Evolutionary conservation across 371 early-diverging fungal genomes (phyloP).

Genomic region (Smittium culicis): DNA sequence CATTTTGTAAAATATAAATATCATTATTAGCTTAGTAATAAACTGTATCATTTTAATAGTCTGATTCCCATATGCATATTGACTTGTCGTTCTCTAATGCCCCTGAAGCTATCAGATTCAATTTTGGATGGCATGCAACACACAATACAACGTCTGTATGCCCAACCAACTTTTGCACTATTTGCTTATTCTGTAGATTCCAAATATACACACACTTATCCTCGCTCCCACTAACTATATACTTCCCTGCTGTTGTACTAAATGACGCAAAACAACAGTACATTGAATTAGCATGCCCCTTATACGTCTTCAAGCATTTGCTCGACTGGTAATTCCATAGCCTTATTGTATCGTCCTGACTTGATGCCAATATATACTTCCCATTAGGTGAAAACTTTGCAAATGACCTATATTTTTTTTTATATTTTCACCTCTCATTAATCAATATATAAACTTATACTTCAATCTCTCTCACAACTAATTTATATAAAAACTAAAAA

Average conservation of each 20-base stretch:
- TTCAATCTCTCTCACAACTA: too few relatives aligned
- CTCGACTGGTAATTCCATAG: slow-evolving; percentile 89
- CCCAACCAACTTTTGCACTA: slow-evolving; percentile 82
- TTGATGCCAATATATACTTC: slow-evolving; percentile 89
- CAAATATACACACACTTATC: slow-evolving; percentile 85
- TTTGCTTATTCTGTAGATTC: slow-evolving; percentile 87
- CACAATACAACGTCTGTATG: slow-evolving; percentile 85
- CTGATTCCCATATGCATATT: slow-evolving; percentile 70
- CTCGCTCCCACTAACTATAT: slow-evolving; percentile 93
- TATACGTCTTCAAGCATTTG: slow-evolving; percentile 85
- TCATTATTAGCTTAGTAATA: neutral
- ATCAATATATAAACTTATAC: too few relatives aligned
- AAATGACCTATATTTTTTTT: slow-evolving; percentile 58
- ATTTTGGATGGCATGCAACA: slow-evolving; percentile 87
- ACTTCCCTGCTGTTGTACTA: slow-evolving; percentile 71
- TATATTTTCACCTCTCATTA: too few relatives aligned
- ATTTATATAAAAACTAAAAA: neutral
- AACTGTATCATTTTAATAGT: slow-evolving; percentile 22
- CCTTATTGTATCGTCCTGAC: slow-evolving; percentile 80
- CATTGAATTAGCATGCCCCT: slow-evolving; percentile 76
- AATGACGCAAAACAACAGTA: slow-evolving; percentile 89
- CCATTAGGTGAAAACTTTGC: slow-evolving; percentile 97
- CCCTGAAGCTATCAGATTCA: slow-evolving; percentile 90
- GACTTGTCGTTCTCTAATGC: slow-evolving; percentile 81
- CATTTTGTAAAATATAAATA: too few relatives aligned